These are phyloP conservation scores for Cylindrotheca fusiformis DNA, from an alignment of 108 stramenopile species.

Conservation along the genomic window DNA sequence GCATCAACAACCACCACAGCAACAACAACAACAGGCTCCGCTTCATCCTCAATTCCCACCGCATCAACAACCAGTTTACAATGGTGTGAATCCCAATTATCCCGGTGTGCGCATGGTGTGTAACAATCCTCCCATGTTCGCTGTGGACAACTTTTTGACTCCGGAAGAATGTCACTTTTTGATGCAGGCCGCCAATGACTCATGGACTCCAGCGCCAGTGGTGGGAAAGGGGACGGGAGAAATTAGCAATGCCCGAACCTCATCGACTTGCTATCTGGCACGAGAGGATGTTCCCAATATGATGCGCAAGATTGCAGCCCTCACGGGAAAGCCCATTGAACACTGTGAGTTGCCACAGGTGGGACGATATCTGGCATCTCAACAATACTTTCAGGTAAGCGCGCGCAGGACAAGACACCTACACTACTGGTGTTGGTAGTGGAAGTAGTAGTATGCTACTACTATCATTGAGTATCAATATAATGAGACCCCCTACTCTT, in stretches of 20 bases:
- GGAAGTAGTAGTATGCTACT: too few species aligned
- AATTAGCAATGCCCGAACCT: slow-evolving; percentile 69
- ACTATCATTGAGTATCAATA: too few species aligned
- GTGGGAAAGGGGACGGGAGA: slow-evolving; percentile 78
- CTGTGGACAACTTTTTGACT: slow-evolving; percentile 73
- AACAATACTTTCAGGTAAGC: slow-evolving; percentile 71
- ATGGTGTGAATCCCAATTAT: slow-evolving; percentile 83
- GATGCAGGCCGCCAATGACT: slow-evolving; percentile 63
- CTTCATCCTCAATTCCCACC: not conserved
- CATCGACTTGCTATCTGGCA: slow-evolving; percentile 80
- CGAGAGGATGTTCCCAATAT: slow-evolving; percentile 79
- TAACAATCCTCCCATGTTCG: slow-evolving; percentile 68
- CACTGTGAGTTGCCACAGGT: slow-evolving; percentile 94
- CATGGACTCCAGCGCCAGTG: slow-evolving; percentile 83
- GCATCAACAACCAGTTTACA: slow-evolving; percentile 58
- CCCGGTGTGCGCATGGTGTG: slow-evolving; percentile 67
- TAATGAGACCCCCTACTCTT: too few species aligned
- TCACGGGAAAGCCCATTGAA: slow-evolving; percentile 81
- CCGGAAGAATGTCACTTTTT: slow-evolving; percentile 74
- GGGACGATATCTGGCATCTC: slow-evolving; percentile 76
- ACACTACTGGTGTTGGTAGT: too few species aligned
- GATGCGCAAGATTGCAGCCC: slow-evolving; percentile 60
- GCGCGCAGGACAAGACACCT: too few species aligned
- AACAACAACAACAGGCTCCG: slow-evolving; percentile 13
- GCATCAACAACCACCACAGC: too few species aligned